These are phyloP conservation scores for Phyllosticta paracitricarpa DNA, from an alignment of 2,329 filamentous ascomycete species.

Conservation along the genomic window DNA sequence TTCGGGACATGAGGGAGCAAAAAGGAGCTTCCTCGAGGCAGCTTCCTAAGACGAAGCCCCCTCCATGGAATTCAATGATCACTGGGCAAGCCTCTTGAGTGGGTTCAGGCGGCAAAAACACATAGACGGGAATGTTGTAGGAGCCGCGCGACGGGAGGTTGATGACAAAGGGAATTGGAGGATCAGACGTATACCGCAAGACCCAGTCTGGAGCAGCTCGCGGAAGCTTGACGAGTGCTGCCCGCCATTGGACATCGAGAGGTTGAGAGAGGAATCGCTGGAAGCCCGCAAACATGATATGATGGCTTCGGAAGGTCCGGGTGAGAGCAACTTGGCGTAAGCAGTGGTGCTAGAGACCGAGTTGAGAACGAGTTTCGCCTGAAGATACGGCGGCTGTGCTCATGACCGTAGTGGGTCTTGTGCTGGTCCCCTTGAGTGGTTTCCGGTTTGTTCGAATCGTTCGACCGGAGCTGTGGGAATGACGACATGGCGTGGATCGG, in stretches of 20 bases:
- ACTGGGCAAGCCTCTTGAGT: constrained; percentile 24
- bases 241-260: constrained; percentile 28
- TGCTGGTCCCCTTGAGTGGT: background rate
- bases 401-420: background rate
- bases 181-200: constrained; percentile 29
- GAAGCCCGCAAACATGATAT: constrained; percentile 5
- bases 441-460: background rate
- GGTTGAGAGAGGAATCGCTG: constrained; percentile 26
- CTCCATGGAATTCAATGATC: constrained; percentile 34
- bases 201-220: constrained; percentile 28
- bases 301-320: background rate
- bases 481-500: no score
- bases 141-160: constrained; percentile 30
- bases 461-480: background rate
- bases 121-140: constrained; percentile 29
- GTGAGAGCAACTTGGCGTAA: background rate
- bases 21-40: constrained; percentile 38
- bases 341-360: background rate
- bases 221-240: constrained; percentile 27
- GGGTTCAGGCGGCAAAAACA: constrained; percentile 31
- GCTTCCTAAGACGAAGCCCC: constrained; percentile 34
- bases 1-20: constrained; percentile 35
- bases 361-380: background rate
- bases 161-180: constrained; percentile 33
- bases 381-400: background rate